Evolutionary conservation across 441 rosid genomes (phyloP), one percentile per base, ranked within the genome.

Genomic region (Viola pubescens): DNA sequence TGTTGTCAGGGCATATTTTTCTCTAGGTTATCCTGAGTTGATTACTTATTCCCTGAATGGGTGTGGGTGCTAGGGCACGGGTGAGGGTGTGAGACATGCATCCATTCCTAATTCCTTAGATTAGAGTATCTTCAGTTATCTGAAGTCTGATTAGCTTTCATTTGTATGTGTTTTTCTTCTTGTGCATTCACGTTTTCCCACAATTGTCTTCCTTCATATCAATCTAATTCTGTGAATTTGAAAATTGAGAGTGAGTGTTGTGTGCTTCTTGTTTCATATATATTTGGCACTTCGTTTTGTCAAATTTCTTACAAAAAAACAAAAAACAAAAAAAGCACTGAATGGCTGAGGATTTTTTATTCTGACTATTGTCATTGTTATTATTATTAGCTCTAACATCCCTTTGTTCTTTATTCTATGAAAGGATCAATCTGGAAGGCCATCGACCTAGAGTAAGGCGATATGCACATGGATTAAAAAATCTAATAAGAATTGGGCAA

Each of bases 371-470:
- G 9, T 51, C 6, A 42, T 42, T 56, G 43, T 49, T 57, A 41
- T 37, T 57, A 44, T 44, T 40, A 37, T 52, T 53, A 26, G 34
- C 3, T 1, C 34, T 64, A 39, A 4, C 19, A 14, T 58, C 54
- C 58, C 54, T 56, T 48, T 19, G 19, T 38, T 59, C 60, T 62
- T 75, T 64, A 65, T 64, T 37, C 71, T 67, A 54, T 79, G 73
- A 65, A 72, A 88, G 99, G 79, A 84, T 94, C 62, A 77, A 88
- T 82, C 74, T 94, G 54, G 99, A 81, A 61, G 97, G 89, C 61
- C 99, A 76, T 81, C 90, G 94, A 59, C 95, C 81, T 58, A 80
- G 94, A 82, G 88, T 94, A 59, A 79, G 98, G 84, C 85, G 87
- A 13, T 90, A 90, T 78, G 99, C 99, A 5, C 69, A 64, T 65